A percentile compares a stretch with the other conserved stretches of the same genome.
Conservation (phyloP, 768 basidiomycete species). For the Chlorophyllum brunneum region DNA sequence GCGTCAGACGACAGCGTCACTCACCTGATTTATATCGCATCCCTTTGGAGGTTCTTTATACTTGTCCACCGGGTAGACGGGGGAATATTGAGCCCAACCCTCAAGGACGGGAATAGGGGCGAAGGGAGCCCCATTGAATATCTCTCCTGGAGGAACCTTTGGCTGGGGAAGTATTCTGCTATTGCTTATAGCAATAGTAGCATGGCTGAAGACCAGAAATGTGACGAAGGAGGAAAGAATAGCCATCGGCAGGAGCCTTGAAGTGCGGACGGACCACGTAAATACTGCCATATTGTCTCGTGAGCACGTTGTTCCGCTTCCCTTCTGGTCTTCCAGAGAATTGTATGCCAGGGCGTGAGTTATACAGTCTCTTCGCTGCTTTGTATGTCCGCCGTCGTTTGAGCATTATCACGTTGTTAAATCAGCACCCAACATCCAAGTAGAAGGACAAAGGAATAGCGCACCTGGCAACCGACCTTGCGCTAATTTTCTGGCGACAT, state of each 20-base stretch:
- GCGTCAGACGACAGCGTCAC: background rate
- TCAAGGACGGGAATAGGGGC: conserved; percentile 1
- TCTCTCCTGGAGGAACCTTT: background rate
- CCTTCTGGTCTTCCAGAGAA: no score
- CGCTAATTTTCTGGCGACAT: no score
- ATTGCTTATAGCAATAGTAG: background rate
- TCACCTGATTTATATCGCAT: conserved; percentile 58
- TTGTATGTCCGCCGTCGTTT: no score
- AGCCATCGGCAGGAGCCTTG: background rate
- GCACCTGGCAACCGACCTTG: no score
- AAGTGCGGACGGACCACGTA: background rate
- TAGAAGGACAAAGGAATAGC: no score
- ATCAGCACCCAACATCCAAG: no score
- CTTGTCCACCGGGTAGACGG: conserved; percentile 44
- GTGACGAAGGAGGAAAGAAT: background rate
- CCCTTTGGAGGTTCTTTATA: conserved; percentile 43
- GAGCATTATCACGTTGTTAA: no score
- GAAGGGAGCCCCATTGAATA: background rate
- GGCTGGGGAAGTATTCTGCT: background rate
- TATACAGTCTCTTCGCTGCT: no score
- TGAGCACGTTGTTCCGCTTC: background rate
- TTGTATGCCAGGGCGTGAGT: no score
- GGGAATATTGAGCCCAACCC: conserved; percentile 62
- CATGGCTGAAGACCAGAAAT: background rate
- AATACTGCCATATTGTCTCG: background rate